A percentile compares a stretch with the other conserved stretches of the same genome.
These are phyloP conservation scores for Hyaloscypha hepaticicola DNA, from an alignment of 495 filamentous ascomycete species.

Conservation along the genomic window DNA sequence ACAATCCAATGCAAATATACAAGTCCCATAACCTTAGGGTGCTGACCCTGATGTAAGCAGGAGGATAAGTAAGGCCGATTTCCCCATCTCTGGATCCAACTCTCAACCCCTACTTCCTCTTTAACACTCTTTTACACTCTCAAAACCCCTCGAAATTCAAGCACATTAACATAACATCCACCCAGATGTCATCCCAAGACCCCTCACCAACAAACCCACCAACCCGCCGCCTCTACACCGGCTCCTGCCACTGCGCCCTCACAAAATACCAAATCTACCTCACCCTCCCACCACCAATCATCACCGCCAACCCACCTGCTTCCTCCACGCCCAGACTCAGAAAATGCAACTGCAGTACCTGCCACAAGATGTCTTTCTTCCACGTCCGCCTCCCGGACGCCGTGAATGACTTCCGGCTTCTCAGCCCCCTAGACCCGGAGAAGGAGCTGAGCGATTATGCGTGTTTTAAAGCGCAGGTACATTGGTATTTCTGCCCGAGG, in stretches of 20 bases:
- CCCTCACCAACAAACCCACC: constrained; percentile 6
- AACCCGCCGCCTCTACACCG: constrained; percentile 33
- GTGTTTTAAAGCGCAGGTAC: constrained; percentile 28
- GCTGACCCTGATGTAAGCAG: too few species aligned
- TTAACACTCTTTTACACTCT: too few species aligned
- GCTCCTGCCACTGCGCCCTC: constrained; percentile 39
- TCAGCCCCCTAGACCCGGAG: constrained; percentile 32
- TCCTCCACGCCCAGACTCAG: constrained; percentile 12
- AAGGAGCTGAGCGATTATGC: constrained; percentile 31
- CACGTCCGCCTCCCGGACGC: constrained; percentile 33
- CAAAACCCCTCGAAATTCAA: too few species aligned
- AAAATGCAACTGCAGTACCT: constrained; percentile 38
- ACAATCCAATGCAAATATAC: too few species aligned
- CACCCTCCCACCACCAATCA: constrained; percentile 29
- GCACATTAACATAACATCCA: too few species aligned
- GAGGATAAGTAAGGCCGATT: too few species aligned
- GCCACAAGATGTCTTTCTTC: constrained; percentile 36
- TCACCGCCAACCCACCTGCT: constrained; percentile 12
- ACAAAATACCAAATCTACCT: constrained; percentile 34
- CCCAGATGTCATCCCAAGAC: neutral
- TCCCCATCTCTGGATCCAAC: too few species aligned
- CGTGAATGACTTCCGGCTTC: constrained; percentile 36
- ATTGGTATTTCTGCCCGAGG: constrained; percentile 36
- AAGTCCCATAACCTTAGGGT: too few species aligned
- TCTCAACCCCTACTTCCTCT: too few species aligned